Conservation (phyloP, 1,139 yeast genomes). For the Sporopachydermia cereana region DNA sequence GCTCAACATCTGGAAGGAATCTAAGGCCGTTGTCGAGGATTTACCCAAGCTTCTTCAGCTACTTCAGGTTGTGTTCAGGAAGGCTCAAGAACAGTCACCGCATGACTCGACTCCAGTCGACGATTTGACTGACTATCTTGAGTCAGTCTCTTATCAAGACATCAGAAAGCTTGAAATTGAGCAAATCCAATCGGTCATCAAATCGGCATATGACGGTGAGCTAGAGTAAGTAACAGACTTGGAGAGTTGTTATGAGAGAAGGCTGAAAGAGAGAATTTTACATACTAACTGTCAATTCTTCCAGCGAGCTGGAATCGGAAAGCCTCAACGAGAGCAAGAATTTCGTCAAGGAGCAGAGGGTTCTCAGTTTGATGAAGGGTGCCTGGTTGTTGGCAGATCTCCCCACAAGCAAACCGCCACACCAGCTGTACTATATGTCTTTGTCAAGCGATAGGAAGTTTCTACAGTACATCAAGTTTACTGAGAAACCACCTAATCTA, state of each 20-base stretch:
- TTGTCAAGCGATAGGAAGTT: slow-evolving; percentile 31
- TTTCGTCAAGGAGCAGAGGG: slow-evolving; percentile 72
- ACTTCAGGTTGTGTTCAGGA: background rate
- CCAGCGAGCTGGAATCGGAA: background rate
- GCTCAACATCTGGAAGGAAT: background rate
- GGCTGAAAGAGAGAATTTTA: too few species aligned
- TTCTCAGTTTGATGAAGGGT: slow-evolving; percentile 60
- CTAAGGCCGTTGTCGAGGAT: background rate
- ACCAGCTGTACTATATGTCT: slow-evolving; percentile 1
- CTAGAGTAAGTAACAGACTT: slow-evolving; percentile 4
- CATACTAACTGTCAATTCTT: background rate
- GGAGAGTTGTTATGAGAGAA: background rate
- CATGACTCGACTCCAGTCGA: background rate
- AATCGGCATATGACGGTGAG: background rate
- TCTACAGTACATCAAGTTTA: slow-evolving; percentile 45
- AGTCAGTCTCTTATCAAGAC: background rate
- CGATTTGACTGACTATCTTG: background rate
- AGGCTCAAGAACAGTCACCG: background rate
- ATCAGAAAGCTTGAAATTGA: background rate
- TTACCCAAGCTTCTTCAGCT: background rate
- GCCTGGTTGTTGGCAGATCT: slow-evolving; percentile 64
- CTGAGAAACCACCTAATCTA: slow-evolving; percentile 29
- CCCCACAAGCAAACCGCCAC: background rate
- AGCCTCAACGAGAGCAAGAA: slow-evolving; percentile 15
- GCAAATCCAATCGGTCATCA: background rate